Evolutionary conservation across 2,329 filamentous ascomycete species (phyloP).

Genomic region (Colletotrichum brevisporum): DNA sequence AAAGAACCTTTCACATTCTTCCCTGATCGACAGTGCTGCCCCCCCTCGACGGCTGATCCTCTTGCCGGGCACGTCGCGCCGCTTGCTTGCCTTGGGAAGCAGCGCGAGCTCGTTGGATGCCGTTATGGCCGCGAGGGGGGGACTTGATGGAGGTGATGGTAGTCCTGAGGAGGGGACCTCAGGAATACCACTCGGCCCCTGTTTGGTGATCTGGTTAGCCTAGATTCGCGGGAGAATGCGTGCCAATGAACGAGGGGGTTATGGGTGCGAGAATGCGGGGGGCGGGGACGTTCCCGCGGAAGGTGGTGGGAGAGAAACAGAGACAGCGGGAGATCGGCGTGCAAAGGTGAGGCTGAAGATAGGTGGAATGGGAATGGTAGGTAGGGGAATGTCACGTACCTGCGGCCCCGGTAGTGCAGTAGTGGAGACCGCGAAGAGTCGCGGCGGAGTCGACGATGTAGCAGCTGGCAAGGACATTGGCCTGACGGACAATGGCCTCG

Average conservation of each 20-base stretch:
- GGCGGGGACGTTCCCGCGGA: background rate
- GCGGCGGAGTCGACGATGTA: slow-evolving; percentile 84
- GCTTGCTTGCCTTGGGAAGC: slow-evolving; percentile 67
- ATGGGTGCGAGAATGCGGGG: background rate
- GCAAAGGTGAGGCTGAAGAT: slow-evolving; percentile 42
- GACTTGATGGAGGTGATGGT: slow-evolving; percentile 88
- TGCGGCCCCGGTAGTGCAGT: slow-evolving; percentile 92
- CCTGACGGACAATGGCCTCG: slow-evolving; percentile 73
- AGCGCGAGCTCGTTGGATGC: slow-evolving; percentile 77
- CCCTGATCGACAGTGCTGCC: slow-evolving; percentile 96
- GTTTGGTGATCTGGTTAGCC: slow-evolving; percentile 41
- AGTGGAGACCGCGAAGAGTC: slow-evolving; percentile 87
- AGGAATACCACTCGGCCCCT: slow-evolving; percentile 95
- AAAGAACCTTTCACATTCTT: slow-evolving; percentile 99
- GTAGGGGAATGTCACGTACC: slow-evolving; percentile 62
- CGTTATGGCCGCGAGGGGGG: slow-evolving; percentile 85
- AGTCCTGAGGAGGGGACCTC: slow-evolving; percentile 89
- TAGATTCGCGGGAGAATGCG: slow-evolving; percentile 18
- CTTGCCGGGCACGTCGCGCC: slow-evolving; percentile 54
- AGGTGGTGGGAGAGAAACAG: slow-evolving; percentile 4
- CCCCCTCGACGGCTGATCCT: slow-evolving; percentile 78
- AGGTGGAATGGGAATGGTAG: background rate
- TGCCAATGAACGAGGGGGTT: background rate
- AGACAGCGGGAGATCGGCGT: slow-evolving; percentile 20
- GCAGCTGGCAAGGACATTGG: slow-evolving; percentile 90